Evolutionary conservation across 1,139 yeast genomes (phyloP), one percentile per base, ranked within the genome.

Genomic region (Lodderomyces metapsilosis): DNA sequence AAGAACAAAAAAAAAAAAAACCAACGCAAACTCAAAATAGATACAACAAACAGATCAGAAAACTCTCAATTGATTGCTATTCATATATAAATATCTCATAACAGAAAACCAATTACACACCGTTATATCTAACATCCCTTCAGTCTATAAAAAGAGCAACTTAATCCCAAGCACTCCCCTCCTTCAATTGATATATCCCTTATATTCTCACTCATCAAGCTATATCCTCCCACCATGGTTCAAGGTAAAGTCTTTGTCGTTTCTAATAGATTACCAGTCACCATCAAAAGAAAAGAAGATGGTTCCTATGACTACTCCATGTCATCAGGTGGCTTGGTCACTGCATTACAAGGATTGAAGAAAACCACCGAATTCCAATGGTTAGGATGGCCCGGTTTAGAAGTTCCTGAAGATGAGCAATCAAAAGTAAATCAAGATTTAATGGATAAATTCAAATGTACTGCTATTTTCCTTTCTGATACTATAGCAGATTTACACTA

Each of bases 351-450:
- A 54, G 98, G 98, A 0, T 69, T 94, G 43, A 88, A 88, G 61
- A 87, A 88, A 54, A 68, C 84, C 10, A 83, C 92, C 11, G 84
- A 86, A 46, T 92, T 92, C 65, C 94, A 88, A 59, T 94, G 99
- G 99, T 82, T 88, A 54, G 99, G 99, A 15, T 94, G 99, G 99
- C 96, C 98, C 1, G 78, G 96, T 1, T 68, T 89, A 56, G 96
- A 89, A 55, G 74, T 94, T 7, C 95, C 96, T 2, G 86, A 73
- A 22, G 76, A 74, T 33, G 96, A 89, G 52, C 84, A 84, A 58
- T 76, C 64, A 0, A 67, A 70, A 43, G 95, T 94, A 42, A 80
- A 81, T 46, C 59, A 66, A 18, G 96, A 91, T 50, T 68, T 94
- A 49, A 73, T 74, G 62, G 79, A 78, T 34, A 81, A 88, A 58